Percentiles rank a stretch among this genome's conserved stretches.
Evolutionary conservation across 495 filamentous ascomycete species (phyloP).

Genomic region (Penicillium parvum): DNA sequence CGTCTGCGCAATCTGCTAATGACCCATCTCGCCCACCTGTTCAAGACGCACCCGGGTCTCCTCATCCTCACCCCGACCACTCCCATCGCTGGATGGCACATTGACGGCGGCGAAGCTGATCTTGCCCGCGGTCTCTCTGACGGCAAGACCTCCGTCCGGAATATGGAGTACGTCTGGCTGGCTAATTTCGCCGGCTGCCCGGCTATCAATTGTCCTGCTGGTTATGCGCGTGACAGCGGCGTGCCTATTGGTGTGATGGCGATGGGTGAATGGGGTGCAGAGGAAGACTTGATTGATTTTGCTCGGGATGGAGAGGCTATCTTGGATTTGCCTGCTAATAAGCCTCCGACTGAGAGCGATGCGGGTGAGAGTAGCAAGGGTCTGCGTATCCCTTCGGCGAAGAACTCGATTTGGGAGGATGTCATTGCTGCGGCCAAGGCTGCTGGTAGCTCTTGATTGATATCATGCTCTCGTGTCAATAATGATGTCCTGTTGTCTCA

Average conservation of each 20-base stretch:
- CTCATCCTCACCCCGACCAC: constrained; percentile 76
- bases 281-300: constrained; percentile 73
- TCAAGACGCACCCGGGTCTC: constrained; percentile 65
- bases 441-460: too few relatives aligned
- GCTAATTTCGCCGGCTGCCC: constrained; percentile 83
- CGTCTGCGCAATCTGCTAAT: constrained; percentile 74
- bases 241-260: constrained; percentile 86
- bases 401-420: constrained; percentile 35
- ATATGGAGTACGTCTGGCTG: constrained; percentile 86
- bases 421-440: constrained; percentile 26
- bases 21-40: constrained; percentile 74
- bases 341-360: not conserved
- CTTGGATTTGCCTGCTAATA: constrained; percentile 26
- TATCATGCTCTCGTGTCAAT: too few relatives aligned
- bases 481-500: too few relatives aligned
- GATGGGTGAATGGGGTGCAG: constrained; percentile 82
- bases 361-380: constrained; percentile 6
- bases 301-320: constrained; percentile 64
- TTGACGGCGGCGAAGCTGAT: constrained; percentile 46
- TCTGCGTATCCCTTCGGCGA: constrained; percentile 21
- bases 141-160: constrained; percentile 64
- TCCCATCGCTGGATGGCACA: constrained; percentile 72
- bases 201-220: constrained; percentile 71
- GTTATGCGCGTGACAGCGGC: constrained; percentile 54
- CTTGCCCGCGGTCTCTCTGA: constrained; percentile 67